A percentile compares a stretch with the other conserved stretches of the same genome.
phyloP scores from a whole-genome alignment of 1,139 yeast species.

The Geotrichum europaeum region DNA sequence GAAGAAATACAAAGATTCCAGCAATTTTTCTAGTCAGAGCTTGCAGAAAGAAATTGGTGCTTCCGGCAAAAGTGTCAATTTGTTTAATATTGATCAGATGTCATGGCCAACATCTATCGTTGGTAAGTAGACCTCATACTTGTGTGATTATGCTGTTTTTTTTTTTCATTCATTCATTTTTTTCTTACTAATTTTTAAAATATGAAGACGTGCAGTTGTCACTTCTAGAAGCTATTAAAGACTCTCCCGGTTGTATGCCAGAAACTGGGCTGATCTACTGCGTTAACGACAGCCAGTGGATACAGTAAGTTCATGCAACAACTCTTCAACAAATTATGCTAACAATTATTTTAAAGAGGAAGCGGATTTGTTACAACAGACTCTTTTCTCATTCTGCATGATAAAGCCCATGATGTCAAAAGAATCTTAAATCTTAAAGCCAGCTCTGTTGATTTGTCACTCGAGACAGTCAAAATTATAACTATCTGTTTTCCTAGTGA shows the following conservation, averaged over 20 bases:
- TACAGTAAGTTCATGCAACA: conserved; percentile 4
- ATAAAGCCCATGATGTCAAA: conserved; percentile 6
- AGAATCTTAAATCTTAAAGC: conserved; percentile 6
- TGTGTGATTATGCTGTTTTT: neutral
- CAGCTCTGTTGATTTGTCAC: neutral
- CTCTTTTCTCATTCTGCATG: conserved; percentile 8
- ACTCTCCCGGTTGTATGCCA: neutral
- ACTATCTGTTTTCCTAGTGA: neutral
- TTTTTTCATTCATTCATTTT: neutral
- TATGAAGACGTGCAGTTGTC: neutral
- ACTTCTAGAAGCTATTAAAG: neutral
- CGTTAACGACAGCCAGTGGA: conserved; percentile 7
- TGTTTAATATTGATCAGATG: too few relatives aligned
- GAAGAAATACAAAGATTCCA: too few relatives aligned
- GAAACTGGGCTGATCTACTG: neutral
- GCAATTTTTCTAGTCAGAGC: too few relatives aligned
- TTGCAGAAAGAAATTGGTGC: neutral
- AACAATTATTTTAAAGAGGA: conserved; percentile 4
- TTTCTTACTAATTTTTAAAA: neutral
- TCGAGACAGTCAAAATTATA: neutral
- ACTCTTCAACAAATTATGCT: too few relatives aligned
- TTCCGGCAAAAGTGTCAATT: too few relatives aligned
- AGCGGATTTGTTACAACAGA: neutral
- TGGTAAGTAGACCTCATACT: too few relatives aligned
- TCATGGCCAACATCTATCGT: too few relatives aligned